Base-by-base conservation (phyloP, 257 asterid genomes). In the Linderniella brevidens region DNA sequence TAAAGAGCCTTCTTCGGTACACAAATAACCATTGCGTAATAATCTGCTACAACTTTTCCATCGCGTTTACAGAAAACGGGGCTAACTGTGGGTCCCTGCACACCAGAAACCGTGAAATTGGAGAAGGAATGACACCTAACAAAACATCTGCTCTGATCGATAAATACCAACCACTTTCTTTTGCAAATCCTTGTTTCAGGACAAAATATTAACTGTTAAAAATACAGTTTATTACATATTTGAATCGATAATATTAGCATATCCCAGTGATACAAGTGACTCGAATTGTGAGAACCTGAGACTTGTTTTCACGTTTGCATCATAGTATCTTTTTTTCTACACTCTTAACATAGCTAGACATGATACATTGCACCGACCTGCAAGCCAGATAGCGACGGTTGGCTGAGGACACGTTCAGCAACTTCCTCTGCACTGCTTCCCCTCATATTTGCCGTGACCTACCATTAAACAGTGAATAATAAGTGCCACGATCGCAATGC, bases 361-460 rank as follows among this genome's bases (percentile, higher is more conserved):
- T 25, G 32, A 25, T 25, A 25, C 32, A 25, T 25, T 54, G 13
- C 41, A 39, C 58, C 48, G 57, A 88, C 96, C 96, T 90, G 93
- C 78, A 90, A 77, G 36, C 99, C 99, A 45, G 84, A 64, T 50
- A 90, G 60, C 10, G 96, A 90, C 43, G 86, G 68, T 64, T 81
- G 94, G 71, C 80, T 75, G 44, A 90, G 65, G 14, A 90, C 67
- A 62, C 84, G 68, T 56, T 81, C 87, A 46, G 93, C 99, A 58
- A 90, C 86, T 81, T 90, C 96, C 76, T 79, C 77, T 46, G 88
- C 96, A 52, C 78, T 81, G 65, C 74, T 79, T 57, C 99, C 99
- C 60, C 94, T 76, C 94, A 85, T 85, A 59, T 90, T 90, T 53
- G 99, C 96, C 43, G 92, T 79, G 51, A 88, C 94, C 96, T 84